Evolutionary conservation across 371 early-diverging fungal species (phyloP).

Genomic region (Rhizopus microsporus): DNA sequence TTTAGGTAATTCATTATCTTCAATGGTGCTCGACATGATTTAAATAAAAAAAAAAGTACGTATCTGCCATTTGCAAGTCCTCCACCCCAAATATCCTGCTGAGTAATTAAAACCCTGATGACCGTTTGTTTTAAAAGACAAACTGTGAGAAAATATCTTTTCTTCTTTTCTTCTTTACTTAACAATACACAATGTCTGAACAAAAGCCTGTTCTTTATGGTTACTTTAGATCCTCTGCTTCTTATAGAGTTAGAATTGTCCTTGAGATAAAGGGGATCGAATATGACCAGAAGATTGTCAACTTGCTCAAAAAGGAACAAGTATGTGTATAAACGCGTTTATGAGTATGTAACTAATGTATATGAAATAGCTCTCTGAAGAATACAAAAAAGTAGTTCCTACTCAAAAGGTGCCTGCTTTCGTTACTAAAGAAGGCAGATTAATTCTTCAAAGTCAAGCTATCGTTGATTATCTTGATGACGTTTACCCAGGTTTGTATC

Average conservation of each 20-base stretch:
- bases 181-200: slow-evolving; percentile 12
- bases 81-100: no score
- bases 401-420: slow-evolving; percentile 71
- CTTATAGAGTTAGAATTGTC: slow-evolving; percentile 78
- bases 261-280: slow-evolving; percentile 73
- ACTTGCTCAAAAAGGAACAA: slow-evolving; percentile 75
- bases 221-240: slow-evolving; percentile 77
- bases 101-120: not conserved
- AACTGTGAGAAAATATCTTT: not conserved
- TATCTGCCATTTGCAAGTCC: no score
- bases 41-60: no score
- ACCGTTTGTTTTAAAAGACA: not conserved
- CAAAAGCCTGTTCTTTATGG: slow-evolving; percentile 63
- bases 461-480: slow-evolving; percentile 92
- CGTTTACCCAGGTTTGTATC: slow-evolving; percentile 53
- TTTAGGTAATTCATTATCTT: slow-evolving; percentile 61
- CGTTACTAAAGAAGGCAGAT: slow-evolving; percentile 53
- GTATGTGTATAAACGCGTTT: slow-evolving; percentile 23
- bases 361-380: slow-evolving; percentile 42
- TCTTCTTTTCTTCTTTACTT: slow-evolving; percentile 2
- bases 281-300: slow-evolving; percentile 64
- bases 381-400: slow-evolving; percentile 68
- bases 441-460: slow-evolving; percentile 73
- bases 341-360: not conserved
- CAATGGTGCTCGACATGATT: slow-evolving; percentile 43